Percentiles rank a stretch among this genome's conserved stretches.
Evolutionary conservation across 768 basidiomycete species (phyloP).

Genomic region (Trametes coccinea): DNA sequence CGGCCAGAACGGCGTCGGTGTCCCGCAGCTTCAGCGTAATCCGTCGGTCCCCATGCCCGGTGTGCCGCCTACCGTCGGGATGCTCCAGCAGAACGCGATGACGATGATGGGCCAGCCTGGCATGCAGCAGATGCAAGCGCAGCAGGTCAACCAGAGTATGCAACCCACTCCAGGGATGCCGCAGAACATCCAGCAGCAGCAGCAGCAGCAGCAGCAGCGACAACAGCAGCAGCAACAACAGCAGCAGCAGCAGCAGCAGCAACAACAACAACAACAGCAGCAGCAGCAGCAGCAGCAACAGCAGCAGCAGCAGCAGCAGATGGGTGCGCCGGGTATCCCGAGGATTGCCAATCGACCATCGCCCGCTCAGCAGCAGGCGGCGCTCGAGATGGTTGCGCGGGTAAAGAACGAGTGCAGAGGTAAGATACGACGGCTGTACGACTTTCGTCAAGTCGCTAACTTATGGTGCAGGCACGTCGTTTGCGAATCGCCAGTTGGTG

Average conservation of each 20-base stretch:
- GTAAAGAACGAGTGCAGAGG: conserved; percentile 13
- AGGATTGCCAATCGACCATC: conserved; percentile 1
- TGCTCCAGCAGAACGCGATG: conserved; percentile 9
- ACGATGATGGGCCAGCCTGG: conserved; percentile 1
- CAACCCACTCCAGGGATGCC: background rate
- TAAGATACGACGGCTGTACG: background rate
- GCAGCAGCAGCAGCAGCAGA: conserved; percentile 5
- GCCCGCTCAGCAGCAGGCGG: conserved; percentile 9
- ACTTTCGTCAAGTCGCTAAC: background rate
- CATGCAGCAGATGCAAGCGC: conserved; percentile 1
- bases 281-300: background rate
- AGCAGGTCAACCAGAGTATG: conserved; percentile 2
- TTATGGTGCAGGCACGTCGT: background rate
- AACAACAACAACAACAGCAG: too few species aligned
- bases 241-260: background rate
- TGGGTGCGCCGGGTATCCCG: background rate
- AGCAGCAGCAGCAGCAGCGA: background rate
- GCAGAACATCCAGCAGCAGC: background rate
- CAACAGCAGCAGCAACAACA: background rate
- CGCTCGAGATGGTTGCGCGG: conserved; percentile 5
- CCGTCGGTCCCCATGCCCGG: conserved; percentile 7
- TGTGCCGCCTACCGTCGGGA: background rate
- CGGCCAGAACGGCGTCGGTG: background rate
- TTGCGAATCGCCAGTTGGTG: conserved; percentile 33
- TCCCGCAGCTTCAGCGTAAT: conserved; percentile 6